phyloP scores from a whole-genome alignment of 768 basidiomycete species.

The Terana coerulea region DNA sequence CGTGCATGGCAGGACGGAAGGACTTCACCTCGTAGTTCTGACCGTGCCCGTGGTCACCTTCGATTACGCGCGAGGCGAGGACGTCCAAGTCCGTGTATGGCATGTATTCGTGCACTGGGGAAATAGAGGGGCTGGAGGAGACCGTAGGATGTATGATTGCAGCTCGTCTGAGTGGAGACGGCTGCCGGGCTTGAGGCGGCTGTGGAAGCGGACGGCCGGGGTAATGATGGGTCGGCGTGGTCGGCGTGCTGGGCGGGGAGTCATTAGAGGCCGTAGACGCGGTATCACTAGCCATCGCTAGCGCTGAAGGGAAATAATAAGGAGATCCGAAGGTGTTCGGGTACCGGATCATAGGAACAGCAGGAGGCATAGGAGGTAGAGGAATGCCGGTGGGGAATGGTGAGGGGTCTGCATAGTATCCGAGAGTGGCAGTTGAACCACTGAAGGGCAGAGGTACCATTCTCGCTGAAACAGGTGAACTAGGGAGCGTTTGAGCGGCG shows the following conservation, averaged over 20 bases:
- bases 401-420: too few species aligned
- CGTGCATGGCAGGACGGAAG: neutral
- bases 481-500: too few species aligned
- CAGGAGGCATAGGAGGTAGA: too few species aligned
- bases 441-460: too few species aligned
- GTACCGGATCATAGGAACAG: neutral
- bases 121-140: neutral
- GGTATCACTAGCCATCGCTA: neutral
- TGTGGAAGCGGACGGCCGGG: slow-evolving; percentile 55
- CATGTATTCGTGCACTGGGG: neutral
- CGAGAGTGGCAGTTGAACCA: too few species aligned
- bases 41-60: slow-evolving; percentile 41
- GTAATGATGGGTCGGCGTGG: slow-evolving; percentile 38
- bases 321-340: too few species aligned
- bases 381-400: too few species aligned
- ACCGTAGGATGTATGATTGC: neutral
- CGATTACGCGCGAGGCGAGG: slow-evolving; percentile 53
- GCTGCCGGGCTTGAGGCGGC: slow-evolving; percentile 25
- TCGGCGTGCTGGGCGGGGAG: slow-evolving; percentile 14
- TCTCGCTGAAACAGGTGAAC: too few species aligned
- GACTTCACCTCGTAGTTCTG: slow-evolving; percentile 62
- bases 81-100: slow-evolving; percentile 58
- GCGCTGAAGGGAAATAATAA: neutral
- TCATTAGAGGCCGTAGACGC: slow-evolving; percentile 1
- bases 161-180: slow-evolving; percentile 3